These are phyloP conservation scores for Tulasnella sp. DNA, from an alignment of 768 basidiomycete genomes.

Conservation along the genomic window DNA sequence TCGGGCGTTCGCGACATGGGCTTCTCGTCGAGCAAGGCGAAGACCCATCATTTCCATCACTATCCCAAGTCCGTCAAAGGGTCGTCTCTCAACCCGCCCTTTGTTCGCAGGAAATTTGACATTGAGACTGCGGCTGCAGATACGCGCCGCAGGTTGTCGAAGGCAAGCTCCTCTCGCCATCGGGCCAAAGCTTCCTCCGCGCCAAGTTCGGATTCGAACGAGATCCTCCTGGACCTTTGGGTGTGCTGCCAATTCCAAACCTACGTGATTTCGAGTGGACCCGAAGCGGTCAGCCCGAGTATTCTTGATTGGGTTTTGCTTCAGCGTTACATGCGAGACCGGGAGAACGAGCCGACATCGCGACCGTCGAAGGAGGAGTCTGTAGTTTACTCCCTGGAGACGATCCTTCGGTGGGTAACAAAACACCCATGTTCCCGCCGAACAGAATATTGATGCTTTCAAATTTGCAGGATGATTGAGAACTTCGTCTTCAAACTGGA, in stretches of 20 bases:
- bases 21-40: constrained; percentile 56
- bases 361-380: constrained; percentile 59
- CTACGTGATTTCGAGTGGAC: constrained; percentile 59
- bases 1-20: constrained; percentile 43
- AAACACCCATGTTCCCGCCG: constrained; percentile 18
- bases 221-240: constrained; percentile 68
- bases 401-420: constrained; percentile 61
- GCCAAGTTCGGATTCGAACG: constrained; percentile 42
- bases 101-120: constrained; percentile 45
- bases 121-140: not conserved
- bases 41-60: constrained; percentile 73
- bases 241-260: constrained; percentile 84
- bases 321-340: constrained; percentile 68
- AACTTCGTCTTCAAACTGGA: constrained; percentile 68
- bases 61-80: constrained; percentile 73
- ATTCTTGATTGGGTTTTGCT: constrained; percentile 66
- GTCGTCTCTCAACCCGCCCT: constrained; percentile 65
- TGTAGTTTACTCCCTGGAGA: constrained; percentile 64
- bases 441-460: constrained; percentile 15
- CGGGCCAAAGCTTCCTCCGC: constrained; percentile 35
- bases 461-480: constrained; percentile 63
- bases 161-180: constrained; percentile 62
- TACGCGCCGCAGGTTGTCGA: not conserved
- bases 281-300: constrained; percentile 68
- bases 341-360: constrained; percentile 41